These are phyloP conservation scores for Umbelopsis isabellina DNA, from an alignment of 192 early-diverging fungal genomes.

Conservation along the genomic window DNA sequence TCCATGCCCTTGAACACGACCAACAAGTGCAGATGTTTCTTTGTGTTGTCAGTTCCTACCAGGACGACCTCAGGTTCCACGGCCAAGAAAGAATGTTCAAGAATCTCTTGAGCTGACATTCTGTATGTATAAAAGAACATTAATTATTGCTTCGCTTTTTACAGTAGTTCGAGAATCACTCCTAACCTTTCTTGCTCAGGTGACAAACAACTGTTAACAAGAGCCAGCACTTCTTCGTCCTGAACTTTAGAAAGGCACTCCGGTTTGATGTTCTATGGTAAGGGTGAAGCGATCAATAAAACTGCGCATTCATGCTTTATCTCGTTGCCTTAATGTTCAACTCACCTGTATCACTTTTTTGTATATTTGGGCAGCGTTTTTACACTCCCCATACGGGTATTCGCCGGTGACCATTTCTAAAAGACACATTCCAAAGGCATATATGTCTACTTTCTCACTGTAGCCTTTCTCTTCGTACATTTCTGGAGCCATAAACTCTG, in stretches of 20 bases:
- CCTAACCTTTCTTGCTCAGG: conserved; percentile 55
- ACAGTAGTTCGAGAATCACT: too few relatives aligned
- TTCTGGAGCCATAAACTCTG: conserved; percentile 92
- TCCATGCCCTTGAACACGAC: conserved; percentile 58
- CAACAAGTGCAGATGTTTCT: conserved; percentile 50
- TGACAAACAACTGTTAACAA: conserved; percentile 72
- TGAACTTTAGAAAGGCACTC: conserved; percentile 62
- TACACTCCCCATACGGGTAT: conserved; percentile 86
- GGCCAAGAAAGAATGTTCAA: conserved; percentile 59
- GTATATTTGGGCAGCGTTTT: conserved; percentile 84
- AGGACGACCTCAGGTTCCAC: conserved; percentile 52
- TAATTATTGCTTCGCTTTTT: too few relatives aligned
- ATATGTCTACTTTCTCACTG: conserved; percentile 87
- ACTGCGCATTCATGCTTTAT: not conserved
- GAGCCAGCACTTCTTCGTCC: conserved; percentile 63
- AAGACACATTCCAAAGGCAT: conserved; percentile 88
- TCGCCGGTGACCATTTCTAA: conserved; percentile 75
- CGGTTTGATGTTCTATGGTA: conserved; percentile 67
- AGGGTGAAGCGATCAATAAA: not conserved
- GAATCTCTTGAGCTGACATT: conserved; percentile 56
- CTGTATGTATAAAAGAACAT: not conserved
- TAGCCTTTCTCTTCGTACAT: conserved; percentile 85
- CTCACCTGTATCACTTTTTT: conserved; percentile 59
- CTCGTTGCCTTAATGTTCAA: not conserved
- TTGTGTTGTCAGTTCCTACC: conserved; percentile 48